Conservation (phyloP, 257 asterid genomes). For the Scutellaria minor region DNA sequence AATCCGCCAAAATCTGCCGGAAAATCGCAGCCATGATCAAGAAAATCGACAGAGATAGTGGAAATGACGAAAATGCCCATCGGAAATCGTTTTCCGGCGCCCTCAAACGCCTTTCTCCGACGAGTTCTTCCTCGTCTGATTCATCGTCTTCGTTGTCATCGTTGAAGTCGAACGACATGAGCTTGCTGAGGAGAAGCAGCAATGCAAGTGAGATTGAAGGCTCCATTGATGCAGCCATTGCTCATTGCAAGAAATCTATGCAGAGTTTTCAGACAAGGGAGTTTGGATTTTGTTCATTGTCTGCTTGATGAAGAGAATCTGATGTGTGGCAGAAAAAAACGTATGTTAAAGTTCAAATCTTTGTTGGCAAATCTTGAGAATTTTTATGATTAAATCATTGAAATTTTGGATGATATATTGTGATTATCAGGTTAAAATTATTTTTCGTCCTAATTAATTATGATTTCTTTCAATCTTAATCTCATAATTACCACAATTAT, state of each 20-base stretch:
- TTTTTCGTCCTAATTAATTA: too few species aligned
- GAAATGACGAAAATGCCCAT: conserved; percentile 40
- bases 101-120: conserved; percentile 54
- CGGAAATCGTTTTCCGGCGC: conserved; percentile 78
- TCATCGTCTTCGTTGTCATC: conserved; percentile 62
- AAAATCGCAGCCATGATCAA: conserved; percentile 46
- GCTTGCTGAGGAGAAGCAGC: conserved; percentile 54
- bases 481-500: too few species aligned
- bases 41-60: conserved; percentile 34
- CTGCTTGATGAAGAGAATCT: not conserved
- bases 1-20: conserved; percentile 36
- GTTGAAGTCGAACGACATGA: conserved; percentile 41
- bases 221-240: conserved; percentile 77
- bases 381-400: not conserved
- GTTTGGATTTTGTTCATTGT: not conserved
- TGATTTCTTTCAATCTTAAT: too few species aligned
- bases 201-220: conserved; percentile 61
- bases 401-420: not conserved
- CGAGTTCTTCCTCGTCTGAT: conserved; percentile 51
- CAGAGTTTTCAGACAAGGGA: conserved; percentile 25
- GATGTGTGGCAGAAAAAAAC: not conserved
- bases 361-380: not conserved
- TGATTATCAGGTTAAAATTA: too few species aligned
- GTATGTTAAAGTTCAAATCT: not conserved
- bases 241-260: conserved; percentile 76